phyloP scores from a whole-genome alignment of 371 early-diverging fungal genomes.

The Actinomortierella ambigua region DNA sequence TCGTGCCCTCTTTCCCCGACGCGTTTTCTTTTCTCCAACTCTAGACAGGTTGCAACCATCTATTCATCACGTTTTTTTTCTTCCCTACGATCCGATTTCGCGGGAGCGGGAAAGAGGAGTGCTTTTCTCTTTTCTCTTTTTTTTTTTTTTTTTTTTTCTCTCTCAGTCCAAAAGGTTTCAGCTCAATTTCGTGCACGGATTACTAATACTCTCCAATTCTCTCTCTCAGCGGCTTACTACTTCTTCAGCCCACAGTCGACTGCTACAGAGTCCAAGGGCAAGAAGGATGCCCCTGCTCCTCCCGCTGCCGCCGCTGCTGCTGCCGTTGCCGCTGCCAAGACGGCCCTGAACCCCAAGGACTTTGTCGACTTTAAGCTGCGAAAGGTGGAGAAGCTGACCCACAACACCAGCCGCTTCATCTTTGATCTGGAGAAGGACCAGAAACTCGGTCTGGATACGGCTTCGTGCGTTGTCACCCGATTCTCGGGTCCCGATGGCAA shows the following conservation, averaged over 20 bases:
- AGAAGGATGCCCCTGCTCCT: background rate
- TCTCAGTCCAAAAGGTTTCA: background rate
- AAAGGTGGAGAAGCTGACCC: conserved; percentile 65
- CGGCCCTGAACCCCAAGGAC: conserved; percentile 65
- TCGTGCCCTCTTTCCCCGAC: too few species aligned
- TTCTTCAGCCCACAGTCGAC: conserved; percentile 31
- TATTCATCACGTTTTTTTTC: too few species aligned
- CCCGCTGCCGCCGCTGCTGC: conserved; percentile 30
- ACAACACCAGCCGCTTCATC: conserved; percentile 81
- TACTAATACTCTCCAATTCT: too few species aligned
- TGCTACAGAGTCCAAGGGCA: conserved; percentile 8
- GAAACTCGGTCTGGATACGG: conserved; percentile 72
- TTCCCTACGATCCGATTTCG: too few species aligned
- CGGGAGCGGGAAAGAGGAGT: too few species aligned
- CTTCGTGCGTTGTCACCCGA: conserved; percentile 84
- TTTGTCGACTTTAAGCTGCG: conserved; percentile 77
- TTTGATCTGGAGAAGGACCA: conserved; percentile 79
- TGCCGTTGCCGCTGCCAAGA: conserved; percentile 25
- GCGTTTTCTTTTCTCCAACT: too few species aligned
- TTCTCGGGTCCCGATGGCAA: conserved; percentile 68
- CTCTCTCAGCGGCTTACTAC: conserved; percentile 30
- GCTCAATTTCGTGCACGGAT: too few species aligned
- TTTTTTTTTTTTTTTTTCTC: too few species aligned
- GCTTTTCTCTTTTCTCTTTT: too few species aligned
- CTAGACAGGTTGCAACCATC: too few species aligned